These are phyloP conservation scores for Pythium rishiriense DNA, from an alignment of 352 stramenopile genomes.

Conservation along the genomic window DNA sequence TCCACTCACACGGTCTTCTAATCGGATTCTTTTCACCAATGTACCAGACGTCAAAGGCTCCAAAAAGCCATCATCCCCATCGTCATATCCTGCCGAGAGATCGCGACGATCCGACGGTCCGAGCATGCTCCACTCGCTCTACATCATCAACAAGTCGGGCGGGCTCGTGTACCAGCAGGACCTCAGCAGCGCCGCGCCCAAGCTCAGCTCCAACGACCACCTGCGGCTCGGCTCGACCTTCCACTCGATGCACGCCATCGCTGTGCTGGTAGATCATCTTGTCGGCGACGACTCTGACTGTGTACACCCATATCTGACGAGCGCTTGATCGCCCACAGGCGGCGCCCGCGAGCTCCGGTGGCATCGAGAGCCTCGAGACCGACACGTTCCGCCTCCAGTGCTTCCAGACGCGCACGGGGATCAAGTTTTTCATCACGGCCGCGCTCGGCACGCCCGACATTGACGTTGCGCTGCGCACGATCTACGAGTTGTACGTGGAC, in stretches of 20 bases:
- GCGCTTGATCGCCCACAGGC: slow-evolving; percentile 35
- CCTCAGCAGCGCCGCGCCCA: slow-evolving; percentile 79
- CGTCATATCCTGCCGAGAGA: too few relatives aligned
- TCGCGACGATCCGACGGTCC: background rate
- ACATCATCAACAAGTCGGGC: slow-evolving; percentile 94
- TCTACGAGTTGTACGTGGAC: slow-evolving; percentile 95
- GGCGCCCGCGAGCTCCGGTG: slow-evolving; percentile 76
- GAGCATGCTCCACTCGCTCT: slow-evolving; percentile 91
- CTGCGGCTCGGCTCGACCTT: slow-evolving; percentile 94
- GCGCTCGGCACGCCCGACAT: slow-evolving; percentile 82
- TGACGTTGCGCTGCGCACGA: slow-evolving; percentile 78
- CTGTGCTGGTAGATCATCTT: slow-evolving; percentile 49
- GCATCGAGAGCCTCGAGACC: slow-evolving; percentile 92
- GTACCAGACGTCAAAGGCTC: background rate
- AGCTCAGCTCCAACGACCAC: slow-evolving; percentile 91
- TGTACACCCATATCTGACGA: background rate
- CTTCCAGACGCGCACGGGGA: slow-evolving; percentile 91
- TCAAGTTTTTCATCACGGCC: slow-evolving; percentile 95
- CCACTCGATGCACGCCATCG: slow-evolving; percentile 93
- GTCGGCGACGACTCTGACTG: background rate
- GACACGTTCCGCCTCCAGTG: slow-evolving; percentile 92
- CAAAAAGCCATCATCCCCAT: too few relatives aligned
- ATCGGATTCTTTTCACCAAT: background rate
- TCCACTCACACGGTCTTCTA: background rate
- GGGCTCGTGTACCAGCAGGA: slow-evolving; percentile 94